Conservation (phyloP, 768 basidiomycete species). For the Dacryopinax spathularia region DNA sequence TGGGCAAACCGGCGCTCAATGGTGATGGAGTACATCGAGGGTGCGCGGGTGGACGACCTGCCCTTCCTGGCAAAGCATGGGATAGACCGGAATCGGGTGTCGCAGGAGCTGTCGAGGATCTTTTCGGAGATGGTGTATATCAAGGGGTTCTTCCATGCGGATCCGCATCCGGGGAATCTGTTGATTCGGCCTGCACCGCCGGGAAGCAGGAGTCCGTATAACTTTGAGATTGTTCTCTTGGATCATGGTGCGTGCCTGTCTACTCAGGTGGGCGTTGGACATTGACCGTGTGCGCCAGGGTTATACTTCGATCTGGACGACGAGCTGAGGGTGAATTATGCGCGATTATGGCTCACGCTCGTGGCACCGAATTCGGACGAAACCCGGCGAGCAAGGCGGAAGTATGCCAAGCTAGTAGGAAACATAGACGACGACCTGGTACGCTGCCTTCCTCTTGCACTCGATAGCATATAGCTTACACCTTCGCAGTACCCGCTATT, state of each 20-base stretch:
- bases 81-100: constrained; percentile 89
- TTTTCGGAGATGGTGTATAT: constrained; percentile 93
- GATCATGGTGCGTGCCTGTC: constrained; percentile 49
- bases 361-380: constrained; percentile 56
- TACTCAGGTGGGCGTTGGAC: neutral
- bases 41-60: constrained; percentile 55
- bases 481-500: constrained; percentile 70
- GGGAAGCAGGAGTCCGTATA: constrained; percentile 63
- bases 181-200: constrained; percentile 63
- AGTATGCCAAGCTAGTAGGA: constrained; percentile 82
- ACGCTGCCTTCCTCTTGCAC: constrained; percentile 17
- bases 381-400: constrained; percentile 53
- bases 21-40: constrained; percentile 78
- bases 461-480: constrained; percentile 5
- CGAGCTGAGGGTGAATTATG: constrained; percentile 50
- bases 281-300: constrained; percentile 18
- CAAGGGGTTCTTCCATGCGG: constrained; percentile 85
- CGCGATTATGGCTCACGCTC: constrained; percentile 63
- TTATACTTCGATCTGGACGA: constrained; percentile 82
- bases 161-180: constrained; percentile 86
- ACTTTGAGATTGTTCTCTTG: constrained; percentile 89
- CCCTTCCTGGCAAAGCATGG: constrained; percentile 61
- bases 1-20: constrained; percentile 70
- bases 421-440: constrained; percentile 82
- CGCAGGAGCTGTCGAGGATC: constrained; percentile 76